Percentiles rank a stretch among this genome's conserved stretches.
These are phyloP conservation scores for Pterocarpus macrocarpus DNA, from an alignment of 306 rosid species.

Conservation along the genomic window DNA sequence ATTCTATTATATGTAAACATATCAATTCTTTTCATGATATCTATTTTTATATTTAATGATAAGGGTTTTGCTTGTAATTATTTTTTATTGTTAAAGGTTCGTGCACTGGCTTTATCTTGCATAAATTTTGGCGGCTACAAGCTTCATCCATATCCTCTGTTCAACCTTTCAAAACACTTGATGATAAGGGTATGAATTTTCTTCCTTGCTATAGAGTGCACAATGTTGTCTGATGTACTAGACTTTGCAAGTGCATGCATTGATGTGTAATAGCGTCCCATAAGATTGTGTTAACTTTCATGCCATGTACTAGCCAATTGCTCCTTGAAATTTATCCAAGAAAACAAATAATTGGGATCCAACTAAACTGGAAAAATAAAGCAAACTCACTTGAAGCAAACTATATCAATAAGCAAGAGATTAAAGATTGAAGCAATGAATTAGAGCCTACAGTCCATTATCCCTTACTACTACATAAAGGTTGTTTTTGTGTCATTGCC, in stretches of 20 bases:
- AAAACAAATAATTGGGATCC: background rate
- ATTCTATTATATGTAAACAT: conserved; percentile 18
- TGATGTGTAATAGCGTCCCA: background rate
- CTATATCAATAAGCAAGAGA: background rate
- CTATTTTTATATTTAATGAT: conserved; percentile 19
- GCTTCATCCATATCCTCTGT: conserved; percentile 85
- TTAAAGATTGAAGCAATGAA: background rate
- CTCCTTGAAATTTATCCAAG: background rate
- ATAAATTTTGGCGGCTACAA: conserved; percentile 84
- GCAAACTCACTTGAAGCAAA: background rate
- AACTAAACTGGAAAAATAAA: background rate
- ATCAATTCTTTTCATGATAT: conserved; percentile 22
- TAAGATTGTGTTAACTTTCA: background rate
- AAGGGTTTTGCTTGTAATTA: conserved; percentile 9
- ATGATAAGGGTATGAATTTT: conserved; percentile 78
- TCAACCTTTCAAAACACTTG: conserved; percentile 66
- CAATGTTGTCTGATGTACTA: background rate
- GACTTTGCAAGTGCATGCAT: background rate
- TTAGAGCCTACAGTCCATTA: too few relatives aligned
- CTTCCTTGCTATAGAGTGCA: background rate
- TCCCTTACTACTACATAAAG: too few relatives aligned
- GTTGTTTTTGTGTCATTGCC: too few relatives aligned
- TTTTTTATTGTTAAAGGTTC: conserved; percentile 57
- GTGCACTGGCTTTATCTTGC: conserved; percentile 76
- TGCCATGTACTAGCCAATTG: background rate